Evolutionary conservation across 768 basidiomycete species (phyloP).

Genomic region (Hygrophorus pudorinus): DNA sequence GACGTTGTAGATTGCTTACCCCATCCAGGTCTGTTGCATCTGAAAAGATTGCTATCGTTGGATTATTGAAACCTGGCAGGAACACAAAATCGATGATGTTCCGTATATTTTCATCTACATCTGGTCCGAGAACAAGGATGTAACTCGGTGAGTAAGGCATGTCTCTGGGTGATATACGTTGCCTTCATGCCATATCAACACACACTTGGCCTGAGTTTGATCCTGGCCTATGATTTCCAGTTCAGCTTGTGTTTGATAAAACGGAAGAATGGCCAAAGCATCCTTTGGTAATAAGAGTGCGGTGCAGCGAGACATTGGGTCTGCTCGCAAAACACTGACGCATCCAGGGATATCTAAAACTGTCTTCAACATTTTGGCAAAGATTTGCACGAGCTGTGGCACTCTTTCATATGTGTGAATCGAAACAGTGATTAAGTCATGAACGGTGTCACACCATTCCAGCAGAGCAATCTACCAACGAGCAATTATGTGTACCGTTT

Average conservation of each 20-base stretch:
- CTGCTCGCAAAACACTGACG: conserved; percentile 63
- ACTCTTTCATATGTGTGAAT: conserved; percentile 97
- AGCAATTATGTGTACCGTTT: neutral
- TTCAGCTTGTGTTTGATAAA: conserved; percentile 77
- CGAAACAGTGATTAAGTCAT: conserved; percentile 88
- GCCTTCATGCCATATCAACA: neutral
- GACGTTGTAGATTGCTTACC: conserved; percentile 34
- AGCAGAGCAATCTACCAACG: conserved; percentile 71
- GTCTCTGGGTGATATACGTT: conserved; percentile 36
- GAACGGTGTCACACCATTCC: conserved; percentile 79
- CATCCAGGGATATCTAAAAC: conserved; percentile 55
- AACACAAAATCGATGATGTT: conserved; percentile 87
- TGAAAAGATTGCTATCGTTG: conserved; percentile 87
- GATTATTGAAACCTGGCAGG: conserved; percentile 89
- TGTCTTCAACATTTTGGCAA: conserved; percentile 3
- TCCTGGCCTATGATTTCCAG: conserved; percentile 72
- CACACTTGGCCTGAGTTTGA: conserved; percentile 42
- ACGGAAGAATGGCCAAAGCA: conserved; percentile 84
- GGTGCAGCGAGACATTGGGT: conserved; percentile 81
- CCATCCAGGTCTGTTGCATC: conserved; percentile 85
- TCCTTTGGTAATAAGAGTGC: conserved; percentile 83
- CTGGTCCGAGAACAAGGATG: conserved; percentile 66
- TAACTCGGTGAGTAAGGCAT: conserved; percentile 93
- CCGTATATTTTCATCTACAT: conserved; percentile 68
- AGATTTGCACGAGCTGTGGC: conserved; percentile 56